Evolutionary conservation across 1,139 yeast genomes (phyloP).

Genomic region (Blastobotrys capitulatus): DNA sequence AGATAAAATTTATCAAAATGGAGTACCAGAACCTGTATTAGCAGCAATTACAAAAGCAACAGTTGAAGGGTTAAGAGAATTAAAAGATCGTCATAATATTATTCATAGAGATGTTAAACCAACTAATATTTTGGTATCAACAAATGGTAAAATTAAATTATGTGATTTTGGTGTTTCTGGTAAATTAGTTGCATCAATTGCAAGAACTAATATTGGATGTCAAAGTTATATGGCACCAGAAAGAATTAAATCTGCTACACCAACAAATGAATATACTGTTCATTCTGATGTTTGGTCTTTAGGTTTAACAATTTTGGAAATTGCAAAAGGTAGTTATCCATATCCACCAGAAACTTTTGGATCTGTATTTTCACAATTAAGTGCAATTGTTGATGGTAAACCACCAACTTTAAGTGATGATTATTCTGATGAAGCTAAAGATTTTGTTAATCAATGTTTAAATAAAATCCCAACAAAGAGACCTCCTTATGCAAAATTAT

Average conservation of each 20-base stretch:
- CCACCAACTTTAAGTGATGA: conserved; percentile 69
- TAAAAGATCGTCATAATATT: conserved; percentile 84
- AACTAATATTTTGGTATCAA: conserved; percentile 76
- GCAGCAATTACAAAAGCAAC: conserved; percentile 81
- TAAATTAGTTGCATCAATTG: conserved; percentile 89
- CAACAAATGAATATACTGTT: conserved; percentile 71
- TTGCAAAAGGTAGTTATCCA: conserved; percentile 89
- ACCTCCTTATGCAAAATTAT: conserved; percentile 72
- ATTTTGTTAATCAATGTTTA: conserved; percentile 74
- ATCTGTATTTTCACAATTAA: conserved; percentile 84
- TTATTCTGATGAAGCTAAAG: conserved; percentile 71
- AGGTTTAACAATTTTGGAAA: conserved; percentile 82
- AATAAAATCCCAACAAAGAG: conserved; percentile 76
- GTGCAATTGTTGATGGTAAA: conserved; percentile 95
- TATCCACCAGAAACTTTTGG: conserved; percentile 92
- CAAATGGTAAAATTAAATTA: conserved; percentile 78
- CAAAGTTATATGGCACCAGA: conserved; percentile 99
- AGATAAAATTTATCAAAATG: conserved; percentile 75
- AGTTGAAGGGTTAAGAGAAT: conserved; percentile 72
- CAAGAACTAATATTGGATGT: conserved; percentile 95
- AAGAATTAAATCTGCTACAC: conserved; percentile 60
- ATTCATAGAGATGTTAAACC: conserved; percentile 98
- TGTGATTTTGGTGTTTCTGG: conserved; percentile 98
- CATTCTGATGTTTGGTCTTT: conserved; percentile 96
- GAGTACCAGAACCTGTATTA: conserved; percentile 74